Percentiles rank a stretch among this genome's conserved stretches.
These are phyloP conservation scores for Apophysomyces elegans DNA, from an alignment of 371 early-diverging fungal genomes.

Conservation along the genomic window DNA sequence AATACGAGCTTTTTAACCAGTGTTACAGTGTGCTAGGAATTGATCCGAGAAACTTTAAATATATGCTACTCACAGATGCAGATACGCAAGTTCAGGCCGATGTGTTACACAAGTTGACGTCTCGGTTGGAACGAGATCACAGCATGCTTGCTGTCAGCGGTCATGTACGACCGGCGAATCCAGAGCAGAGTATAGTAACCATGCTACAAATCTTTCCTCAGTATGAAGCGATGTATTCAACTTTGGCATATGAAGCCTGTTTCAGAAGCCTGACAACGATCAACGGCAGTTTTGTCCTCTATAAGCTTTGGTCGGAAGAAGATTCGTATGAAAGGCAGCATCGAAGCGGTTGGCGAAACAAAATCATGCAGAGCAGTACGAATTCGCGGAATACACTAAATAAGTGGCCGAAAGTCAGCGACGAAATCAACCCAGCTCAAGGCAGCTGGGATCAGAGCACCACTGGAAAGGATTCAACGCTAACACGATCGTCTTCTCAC, in stretches of 20 bases:
- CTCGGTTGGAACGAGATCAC: conserved; percentile 41
- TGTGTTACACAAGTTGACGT: conserved; percentile 33
- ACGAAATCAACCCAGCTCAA: conserved; percentile 35
- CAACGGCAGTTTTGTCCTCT: conserved; percentile 51
- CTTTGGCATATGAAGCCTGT: conserved; percentile 50
- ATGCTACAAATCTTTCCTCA: conserved; percentile 56
- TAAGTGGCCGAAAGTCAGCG: conserved; percentile 43
- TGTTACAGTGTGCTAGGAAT: conserved; percentile 51
- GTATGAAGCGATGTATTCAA: conserved; percentile 45
- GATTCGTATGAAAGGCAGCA: background rate
- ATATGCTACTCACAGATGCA: conserved; percentile 51
- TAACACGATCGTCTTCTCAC: conserved; percentile 29
- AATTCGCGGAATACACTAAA: conserved; percentile 1
- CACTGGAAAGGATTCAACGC: conserved; percentile 2
- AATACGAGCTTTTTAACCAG: conserved; percentile 51
- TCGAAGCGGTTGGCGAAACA: background rate
- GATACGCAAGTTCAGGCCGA: conserved; percentile 47
- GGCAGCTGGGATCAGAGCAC: conserved; percentile 25
- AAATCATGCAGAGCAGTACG: conserved; percentile 3
- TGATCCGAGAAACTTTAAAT: conserved; percentile 52
- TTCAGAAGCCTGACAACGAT: conserved; percentile 42
- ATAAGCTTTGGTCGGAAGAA: conserved; percentile 48
- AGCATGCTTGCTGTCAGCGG: conserved; percentile 53
- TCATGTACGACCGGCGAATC: conserved; percentile 51
- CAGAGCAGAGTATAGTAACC: conserved; percentile 47